phyloP scores from a whole-genome alignment of 306 rosid species.

The Fragaria ananassa region DNA sequence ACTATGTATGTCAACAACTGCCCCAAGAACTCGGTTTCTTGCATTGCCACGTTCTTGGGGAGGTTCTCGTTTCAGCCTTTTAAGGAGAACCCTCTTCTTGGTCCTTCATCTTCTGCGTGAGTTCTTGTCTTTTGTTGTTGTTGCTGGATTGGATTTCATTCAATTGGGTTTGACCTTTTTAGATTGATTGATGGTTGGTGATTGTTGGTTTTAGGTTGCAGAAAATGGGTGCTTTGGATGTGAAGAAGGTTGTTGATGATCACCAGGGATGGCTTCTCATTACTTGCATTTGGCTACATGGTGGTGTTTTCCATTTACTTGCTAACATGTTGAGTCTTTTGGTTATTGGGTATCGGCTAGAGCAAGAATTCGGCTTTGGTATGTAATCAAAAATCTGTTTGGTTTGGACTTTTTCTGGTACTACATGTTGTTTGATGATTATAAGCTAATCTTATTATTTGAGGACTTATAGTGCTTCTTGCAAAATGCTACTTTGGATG shows the following conservation, averaged over 20 bases:
- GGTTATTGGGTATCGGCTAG: slow-evolving; percentile 88
- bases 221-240: slow-evolving; percentile 94
- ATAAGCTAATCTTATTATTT: not conserved
- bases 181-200: not conserved
- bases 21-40: slow-evolving; percentile 71
- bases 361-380: slow-evolving; percentile 97
- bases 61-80: slow-evolving; percentile 89
- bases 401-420: not conserved
- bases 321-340: slow-evolving; percentile 92
- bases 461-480: not conserved
- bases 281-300: slow-evolving; percentile 90
- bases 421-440: slow-evolving; percentile 1
- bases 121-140: slow-evolving; percentile 10
- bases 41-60: slow-evolving; percentile 65
- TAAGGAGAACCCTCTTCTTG: slow-evolving; percentile 89
- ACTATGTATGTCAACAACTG: slow-evolving; percentile 91
- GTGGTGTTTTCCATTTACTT: slow-evolving; percentile 76
- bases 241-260: slow-evolving; percentile 51
- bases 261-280: slow-evolving; percentile 94
- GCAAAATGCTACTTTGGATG: not conserved
- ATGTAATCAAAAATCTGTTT: slow-evolving; percentile 27
- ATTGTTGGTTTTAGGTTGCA: slow-evolving; percentile 44
- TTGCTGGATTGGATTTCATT: not conserved
- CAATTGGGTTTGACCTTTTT: not conserved
- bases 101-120: slow-evolving; percentile 85